Evolutionary conservation across 2,329 filamentous ascomycete genomes (phyloP), one percentile per base, ranked within the genome.

Genomic region (Colletotrichum chlorophyti): DNA sequence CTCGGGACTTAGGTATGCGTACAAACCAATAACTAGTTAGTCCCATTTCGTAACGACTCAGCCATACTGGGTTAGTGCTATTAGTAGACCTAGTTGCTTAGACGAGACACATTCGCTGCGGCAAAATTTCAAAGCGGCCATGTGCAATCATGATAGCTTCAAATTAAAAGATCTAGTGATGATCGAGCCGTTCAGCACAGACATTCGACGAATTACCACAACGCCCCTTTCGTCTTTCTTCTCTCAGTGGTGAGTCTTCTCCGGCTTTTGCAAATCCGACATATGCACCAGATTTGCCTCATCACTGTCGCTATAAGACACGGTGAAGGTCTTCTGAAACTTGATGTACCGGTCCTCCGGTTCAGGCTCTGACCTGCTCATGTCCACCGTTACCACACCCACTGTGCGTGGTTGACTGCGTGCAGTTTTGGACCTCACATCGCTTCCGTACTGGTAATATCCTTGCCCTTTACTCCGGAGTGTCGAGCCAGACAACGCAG

Each of bases 271-370:
- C 11, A 68, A 26, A 11, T 71, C 67, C 8, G 60, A 64, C 64
- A 73, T 66, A 8, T 66, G 52, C 1, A 74, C 69, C n/a, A 74
- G 50, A 11, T 68, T 65, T 1, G 65, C 63, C 46, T 74, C 72
- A 38, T 74, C 71, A 4, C 54, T 57, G 9, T 58, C 51, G 19
- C 58, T 69, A 29, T 68, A 75, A 27, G 74, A 70, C 1, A 76
- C 72, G 1, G 66, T 62, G 23, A 74, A 76, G 2, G 70, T 69
- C 32, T 69, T 73, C 9, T 75, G 64, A 31, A 68, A 72, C 1
- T 64, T 65, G 31, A 76, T 76, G 2, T 58, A 37, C 9, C 48
- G 37, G 10, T 49, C 49, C 6, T 48, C 48, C 7, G 21, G 26
- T 10, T 51, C 49, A 4, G 34, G 31, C 6, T 53, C 49, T 3